Evolutionary conservation across 139 green algal species (phyloP).

Genomic region (Pseudopediastrum boryanum): DNA sequence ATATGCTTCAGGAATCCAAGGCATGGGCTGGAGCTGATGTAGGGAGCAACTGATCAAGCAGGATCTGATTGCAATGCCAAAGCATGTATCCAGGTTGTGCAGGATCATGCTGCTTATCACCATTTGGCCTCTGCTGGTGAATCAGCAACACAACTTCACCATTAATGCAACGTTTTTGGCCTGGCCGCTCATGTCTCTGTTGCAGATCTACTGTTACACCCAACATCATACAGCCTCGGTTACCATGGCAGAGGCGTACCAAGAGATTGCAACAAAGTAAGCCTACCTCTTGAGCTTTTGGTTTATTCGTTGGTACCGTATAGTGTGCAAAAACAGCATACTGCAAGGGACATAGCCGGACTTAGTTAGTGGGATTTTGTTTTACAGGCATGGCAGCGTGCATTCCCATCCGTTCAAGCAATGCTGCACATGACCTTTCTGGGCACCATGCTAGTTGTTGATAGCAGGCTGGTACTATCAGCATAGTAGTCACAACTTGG

Average conservation of each 20-base stretch:
- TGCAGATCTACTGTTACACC: slow-evolving; percentile 33
- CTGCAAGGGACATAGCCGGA: not conserved
- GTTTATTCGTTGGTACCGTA: not conserved
- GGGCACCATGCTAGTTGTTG: not conserved
- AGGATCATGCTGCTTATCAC: too few species aligned
- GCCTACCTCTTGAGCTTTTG: not conserved
- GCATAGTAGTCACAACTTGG: too few species aligned
- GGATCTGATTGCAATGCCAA: too few species aligned
- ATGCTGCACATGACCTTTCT: not conserved
- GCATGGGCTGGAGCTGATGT: too few species aligned
- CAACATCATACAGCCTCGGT: not conserved
- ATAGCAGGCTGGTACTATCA: not conserved
- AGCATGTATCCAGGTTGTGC: too few species aligned
- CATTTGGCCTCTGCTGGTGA: too few species aligned
- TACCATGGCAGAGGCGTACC: slow-evolving; percentile 2
- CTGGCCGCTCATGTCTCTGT: too few species aligned
- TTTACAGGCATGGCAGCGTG: not conserved
- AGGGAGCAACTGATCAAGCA: too few species aligned
- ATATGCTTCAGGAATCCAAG: too few species aligned
- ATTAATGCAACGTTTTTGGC: too few species aligned
- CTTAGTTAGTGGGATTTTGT: not conserved
- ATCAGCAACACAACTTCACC: too few species aligned
- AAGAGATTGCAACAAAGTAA: slow-evolving; percentile 25
- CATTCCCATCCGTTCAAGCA: not conserved
- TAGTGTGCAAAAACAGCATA: too few species aligned